phyloP scores from a whole-genome alignment of 495 filamentous ascomycete species.

The Podospora sp. region DNA sequence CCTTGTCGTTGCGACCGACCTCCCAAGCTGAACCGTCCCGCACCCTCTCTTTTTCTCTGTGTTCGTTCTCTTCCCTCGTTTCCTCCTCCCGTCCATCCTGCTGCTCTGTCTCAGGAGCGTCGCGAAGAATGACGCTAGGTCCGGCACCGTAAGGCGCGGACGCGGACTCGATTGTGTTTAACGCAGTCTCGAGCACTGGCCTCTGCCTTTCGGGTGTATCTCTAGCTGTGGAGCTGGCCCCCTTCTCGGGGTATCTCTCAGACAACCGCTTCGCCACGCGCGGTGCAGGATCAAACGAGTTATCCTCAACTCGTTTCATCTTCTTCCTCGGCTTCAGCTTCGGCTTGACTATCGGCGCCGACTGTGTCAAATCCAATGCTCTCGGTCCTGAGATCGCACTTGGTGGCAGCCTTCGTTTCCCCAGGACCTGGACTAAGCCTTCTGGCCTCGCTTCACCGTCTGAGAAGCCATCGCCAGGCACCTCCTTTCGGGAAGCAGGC shows the following conservation, averaged over 20 bases:
- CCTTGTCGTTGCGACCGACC: not conserved
- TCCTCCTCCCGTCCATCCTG: too few relatives aligned
- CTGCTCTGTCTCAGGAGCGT: too few relatives aligned
- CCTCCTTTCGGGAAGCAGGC: not conserved
- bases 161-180: not conserved
- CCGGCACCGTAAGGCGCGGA: not conserved
- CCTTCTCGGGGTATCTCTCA: not conserved
- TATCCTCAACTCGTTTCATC: not conserved
- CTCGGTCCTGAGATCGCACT: slow-evolving; percentile 9
- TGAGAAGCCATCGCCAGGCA: slow-evolving; percentile 31
- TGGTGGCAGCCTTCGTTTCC: slow-evolving; percentile 14
- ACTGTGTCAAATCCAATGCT: slow-evolving; percentile 23
- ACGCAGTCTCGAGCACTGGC: not conserved
- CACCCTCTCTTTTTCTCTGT: too few relatives aligned
- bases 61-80: too few relatives aligned
- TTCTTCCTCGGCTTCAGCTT: not conserved
- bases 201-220: not conserved
- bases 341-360: not conserved
- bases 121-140: too few relatives aligned
- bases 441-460: slow-evolving; percentile 28
- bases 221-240: not conserved
- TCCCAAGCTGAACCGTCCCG: too few relatives aligned
- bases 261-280: not conserved
- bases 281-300: not conserved
- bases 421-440: slow-evolving; percentile 19